Evolutionary conservation across 2,329 filamentous ascomycete genomes (phyloP).

Genomic region (Verticillium zaregamsianum): DNA sequence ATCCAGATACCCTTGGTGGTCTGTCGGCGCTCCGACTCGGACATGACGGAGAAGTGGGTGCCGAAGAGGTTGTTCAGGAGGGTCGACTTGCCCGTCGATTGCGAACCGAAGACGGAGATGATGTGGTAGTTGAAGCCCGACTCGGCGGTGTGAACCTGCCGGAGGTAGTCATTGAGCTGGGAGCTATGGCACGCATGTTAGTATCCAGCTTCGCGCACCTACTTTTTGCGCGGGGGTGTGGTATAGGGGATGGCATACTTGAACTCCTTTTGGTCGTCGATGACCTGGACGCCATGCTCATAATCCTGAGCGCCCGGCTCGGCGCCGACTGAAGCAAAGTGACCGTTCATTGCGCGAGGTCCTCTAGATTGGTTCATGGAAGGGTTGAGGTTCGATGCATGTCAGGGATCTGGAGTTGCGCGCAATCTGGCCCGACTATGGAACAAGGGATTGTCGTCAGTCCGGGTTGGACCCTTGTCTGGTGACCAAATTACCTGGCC

Average conservation of each 20-base stretch:
- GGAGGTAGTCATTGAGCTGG: conserved; percentile 77
- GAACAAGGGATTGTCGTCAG: background rate
- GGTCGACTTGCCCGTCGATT: conserved; percentile 97
- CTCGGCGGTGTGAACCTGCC: conserved; percentile 72
- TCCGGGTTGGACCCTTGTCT: background rate
- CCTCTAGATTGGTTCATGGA: background rate
- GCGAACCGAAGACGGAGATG: conserved; percentile 97
- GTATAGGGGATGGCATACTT: conserved; percentile 59
- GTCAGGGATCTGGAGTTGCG: background rate
- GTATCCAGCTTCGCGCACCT: conserved; percentile 1
- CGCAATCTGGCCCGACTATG: background rate
- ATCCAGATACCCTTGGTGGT: conserved; percentile 99
- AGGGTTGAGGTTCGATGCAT: background rate
- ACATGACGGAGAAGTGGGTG: conserved; percentile 97
- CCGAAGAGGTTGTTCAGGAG: conserved; percentile 94
- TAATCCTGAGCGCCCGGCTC: conserved; percentile 63
- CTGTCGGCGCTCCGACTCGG: conserved; percentile 87
- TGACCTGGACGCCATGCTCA: conserved; percentile 93
- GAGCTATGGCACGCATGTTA: conserved; percentile 42
- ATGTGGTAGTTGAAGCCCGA: conserved; percentile 99
- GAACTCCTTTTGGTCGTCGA: conserved; percentile 95
- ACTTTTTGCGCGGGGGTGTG: background rate
- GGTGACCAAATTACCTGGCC: background rate
- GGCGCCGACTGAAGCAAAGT: conserved; percentile 72
- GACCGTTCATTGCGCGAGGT: conserved; percentile 61